These are phyloP conservation scores for Nymphaea thermarum DNA, from an alignment of 164 flowering plant species.

Conservation along the genomic window DNA sequence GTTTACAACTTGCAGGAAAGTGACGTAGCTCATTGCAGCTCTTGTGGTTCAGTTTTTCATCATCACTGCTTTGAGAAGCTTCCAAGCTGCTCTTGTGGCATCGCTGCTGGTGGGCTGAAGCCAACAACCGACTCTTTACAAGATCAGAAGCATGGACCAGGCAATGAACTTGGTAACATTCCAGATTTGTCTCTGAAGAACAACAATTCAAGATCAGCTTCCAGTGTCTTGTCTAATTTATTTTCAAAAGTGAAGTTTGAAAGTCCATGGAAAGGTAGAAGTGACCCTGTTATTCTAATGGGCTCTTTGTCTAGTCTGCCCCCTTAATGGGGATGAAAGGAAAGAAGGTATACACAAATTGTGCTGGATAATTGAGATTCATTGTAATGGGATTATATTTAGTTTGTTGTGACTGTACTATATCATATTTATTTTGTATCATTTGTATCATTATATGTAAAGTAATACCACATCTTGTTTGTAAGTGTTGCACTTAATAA, in stretches of 20 bases:
- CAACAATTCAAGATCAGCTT: slow-evolving; percentile 17
- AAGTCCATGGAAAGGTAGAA: slow-evolving; percentile 16
- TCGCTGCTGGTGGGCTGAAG: slow-evolving; percentile 11
- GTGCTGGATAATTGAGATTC: neutral
- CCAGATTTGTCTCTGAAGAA: slow-evolving; percentile 14
- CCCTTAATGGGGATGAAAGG: slow-evolving; percentile 5
- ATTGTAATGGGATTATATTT: neutral
- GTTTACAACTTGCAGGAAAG: slow-evolving; percentile 37
- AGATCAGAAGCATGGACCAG: neutral
- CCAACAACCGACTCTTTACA: slow-evolving; percentile 4
- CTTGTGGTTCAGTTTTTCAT: slow-evolving; percentile 61
- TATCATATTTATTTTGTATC: neutral
- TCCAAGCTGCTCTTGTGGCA: slow-evolving; percentile 50
- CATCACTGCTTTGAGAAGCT: slow-evolving; percentile 52
- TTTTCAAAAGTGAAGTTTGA: slow-evolving; percentile 33
- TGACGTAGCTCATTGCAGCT: slow-evolving; percentile 52
- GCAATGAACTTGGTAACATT: slow-evolving; percentile 9
- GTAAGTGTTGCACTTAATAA: too few relatives aligned
- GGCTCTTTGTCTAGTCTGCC: slow-evolving; percentile 69
- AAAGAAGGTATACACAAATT: too few relatives aligned
- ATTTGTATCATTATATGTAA: neutral
- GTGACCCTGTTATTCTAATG: slow-evolving; percentile 55
- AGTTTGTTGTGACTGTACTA: neutral
- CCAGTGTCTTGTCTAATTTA: slow-evolving; percentile 43
- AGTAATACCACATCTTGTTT: too few relatives aligned